phyloP scores from a whole-genome alignment of 108 stramenopile genomes.

The Nannochloropsis gaditana region DNA sequence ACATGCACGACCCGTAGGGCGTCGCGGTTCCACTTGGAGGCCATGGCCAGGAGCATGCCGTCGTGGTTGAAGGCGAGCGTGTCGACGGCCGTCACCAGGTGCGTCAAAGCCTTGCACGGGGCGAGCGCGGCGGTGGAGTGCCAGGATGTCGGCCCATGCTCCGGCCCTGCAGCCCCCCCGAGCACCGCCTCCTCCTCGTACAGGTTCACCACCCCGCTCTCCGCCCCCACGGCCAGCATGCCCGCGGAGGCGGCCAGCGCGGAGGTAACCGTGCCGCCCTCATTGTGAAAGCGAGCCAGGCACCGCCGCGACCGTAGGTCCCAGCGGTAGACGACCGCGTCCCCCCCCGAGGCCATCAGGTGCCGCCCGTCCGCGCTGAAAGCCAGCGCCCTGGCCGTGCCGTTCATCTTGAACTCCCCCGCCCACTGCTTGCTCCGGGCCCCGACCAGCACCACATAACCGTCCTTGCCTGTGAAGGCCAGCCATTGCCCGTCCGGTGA shows the following conservation, averaged over 20 bases:
- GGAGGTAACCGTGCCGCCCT: constrained; percentile 79
- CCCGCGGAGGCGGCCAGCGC: constrained; percentile 58
- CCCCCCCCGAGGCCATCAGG: constrained; percentile 80
- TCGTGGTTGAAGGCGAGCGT: constrained; percentile 66
- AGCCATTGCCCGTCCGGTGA: constrained; percentile 67
- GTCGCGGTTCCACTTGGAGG: constrained; percentile 71
- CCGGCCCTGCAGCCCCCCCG: background rate
- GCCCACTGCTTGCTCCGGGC: constrained; percentile 72
- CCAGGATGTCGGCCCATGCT: background rate
- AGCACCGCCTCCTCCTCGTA: constrained; percentile 54
- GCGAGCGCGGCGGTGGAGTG: background rate
- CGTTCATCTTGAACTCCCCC: constrained; percentile 81
- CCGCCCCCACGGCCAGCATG: constrained; percentile 78
- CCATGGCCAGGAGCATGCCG: constrained; percentile 85
- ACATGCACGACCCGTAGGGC: constrained; percentile 80
- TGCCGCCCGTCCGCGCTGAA: constrained; percentile 72
- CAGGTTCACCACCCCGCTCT: constrained; percentile 90
- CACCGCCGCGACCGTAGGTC: constrained; percentile 71
- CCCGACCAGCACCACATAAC: constrained; percentile 78
- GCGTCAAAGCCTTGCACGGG: constrained; percentile 80
- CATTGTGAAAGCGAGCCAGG: constrained; percentile 74
- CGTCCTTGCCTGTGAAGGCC: constrained; percentile 86
- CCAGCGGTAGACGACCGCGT: constrained; percentile 87
- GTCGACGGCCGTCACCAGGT: constrained; percentile 71
- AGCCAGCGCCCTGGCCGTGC: constrained; percentile 68